Evolutionary conservation across 805 yeast species (phyloP).

Genomic region (Saccharomycopsis sp.): DNA sequence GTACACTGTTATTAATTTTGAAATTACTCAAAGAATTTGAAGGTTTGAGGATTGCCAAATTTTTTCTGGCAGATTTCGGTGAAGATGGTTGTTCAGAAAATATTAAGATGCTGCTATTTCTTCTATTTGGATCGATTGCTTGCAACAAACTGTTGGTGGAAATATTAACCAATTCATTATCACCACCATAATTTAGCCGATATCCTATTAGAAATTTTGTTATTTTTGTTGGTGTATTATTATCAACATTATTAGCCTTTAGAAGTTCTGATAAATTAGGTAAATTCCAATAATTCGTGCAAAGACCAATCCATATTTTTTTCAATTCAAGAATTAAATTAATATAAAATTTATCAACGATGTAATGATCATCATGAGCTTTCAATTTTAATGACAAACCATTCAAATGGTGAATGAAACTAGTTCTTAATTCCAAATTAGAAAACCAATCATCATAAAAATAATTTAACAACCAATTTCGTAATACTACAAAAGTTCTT

Average conservation of each 20-base stretch:
- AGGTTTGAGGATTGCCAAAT: constrained; percentile 1
- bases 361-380: constrained; percentile 20
- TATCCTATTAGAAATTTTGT: not conserved
- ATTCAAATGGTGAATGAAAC: constrained; percentile 38
- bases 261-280: not conserved
- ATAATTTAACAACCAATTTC: constrained; percentile 88
- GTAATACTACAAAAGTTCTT: constrained; percentile 76
- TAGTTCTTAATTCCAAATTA: constrained; percentile 39
- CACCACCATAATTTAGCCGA: not conserved
- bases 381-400: constrained; percentile 22
- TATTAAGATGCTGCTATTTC: constrained; percentile 4
- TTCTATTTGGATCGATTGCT: constrained; percentile 7
- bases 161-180: not conserved
- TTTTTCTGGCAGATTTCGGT: not conserved
- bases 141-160: not conserved
- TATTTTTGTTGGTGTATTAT: too few relatives aligned
- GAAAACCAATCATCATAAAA: constrained; percentile 77
- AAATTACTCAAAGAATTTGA: constrained; percentile 1
- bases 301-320: constrained; percentile 39
- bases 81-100: not conserved
- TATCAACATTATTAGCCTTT: not conserved
- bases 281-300: constrained; percentile 21
- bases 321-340: constrained; percentile 41
- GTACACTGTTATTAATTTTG: not conserved
- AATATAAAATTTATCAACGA: constrained; percentile 25